These are phyloP conservation scores for Blastobotrys elegans DNA, from an alignment of 1,139 yeast species.

Conservation along the genomic window DNA sequence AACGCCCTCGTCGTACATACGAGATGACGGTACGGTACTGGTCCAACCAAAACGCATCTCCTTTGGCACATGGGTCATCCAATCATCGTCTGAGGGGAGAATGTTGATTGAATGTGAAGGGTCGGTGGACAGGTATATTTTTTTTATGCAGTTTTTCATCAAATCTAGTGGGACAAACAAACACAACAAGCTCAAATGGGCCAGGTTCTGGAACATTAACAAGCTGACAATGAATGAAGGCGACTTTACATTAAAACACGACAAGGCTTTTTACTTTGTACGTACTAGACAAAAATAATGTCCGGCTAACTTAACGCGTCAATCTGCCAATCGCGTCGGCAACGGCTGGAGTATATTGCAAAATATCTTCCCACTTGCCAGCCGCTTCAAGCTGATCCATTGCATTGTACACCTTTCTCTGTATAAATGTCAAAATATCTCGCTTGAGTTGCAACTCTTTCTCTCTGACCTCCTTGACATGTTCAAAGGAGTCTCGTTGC, in stretches of 20 bases:
- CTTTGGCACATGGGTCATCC: conserved; percentile 49
- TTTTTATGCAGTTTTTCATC: conserved; percentile 58
- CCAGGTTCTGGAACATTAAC: conserved; percentile 51
- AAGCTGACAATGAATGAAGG: conserved; percentile 48
- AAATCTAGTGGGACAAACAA: conserved; percentile 51
- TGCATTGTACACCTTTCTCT: too few species aligned
- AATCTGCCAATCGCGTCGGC: not conserved
- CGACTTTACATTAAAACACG: conserved; percentile 58
- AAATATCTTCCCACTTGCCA: not conserved
- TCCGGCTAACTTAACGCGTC: too few species aligned
- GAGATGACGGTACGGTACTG: conserved; percentile 25
- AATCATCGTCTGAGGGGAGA: conserved; percentile 46
- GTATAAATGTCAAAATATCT: too few species aligned
- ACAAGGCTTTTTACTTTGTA: conserved; percentile 64
- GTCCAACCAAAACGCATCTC: conserved; percentile 32
- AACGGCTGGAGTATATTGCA: not conserved
- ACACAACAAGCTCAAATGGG: conserved; percentile 69
- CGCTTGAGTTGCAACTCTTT: too few species aligned
- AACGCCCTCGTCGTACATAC: conserved; percentile 17
- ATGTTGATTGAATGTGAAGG: conserved; percentile 53
- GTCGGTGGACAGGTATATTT: conserved; percentile 55
- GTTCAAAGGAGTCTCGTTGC: too few species aligned
- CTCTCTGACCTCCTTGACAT: too few species aligned
- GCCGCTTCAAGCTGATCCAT: too few species aligned
- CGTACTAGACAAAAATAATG: conserved; percentile 10